Conservation (phyloP, 305 asterid genomes). For the Rubia occidens region DNA sequence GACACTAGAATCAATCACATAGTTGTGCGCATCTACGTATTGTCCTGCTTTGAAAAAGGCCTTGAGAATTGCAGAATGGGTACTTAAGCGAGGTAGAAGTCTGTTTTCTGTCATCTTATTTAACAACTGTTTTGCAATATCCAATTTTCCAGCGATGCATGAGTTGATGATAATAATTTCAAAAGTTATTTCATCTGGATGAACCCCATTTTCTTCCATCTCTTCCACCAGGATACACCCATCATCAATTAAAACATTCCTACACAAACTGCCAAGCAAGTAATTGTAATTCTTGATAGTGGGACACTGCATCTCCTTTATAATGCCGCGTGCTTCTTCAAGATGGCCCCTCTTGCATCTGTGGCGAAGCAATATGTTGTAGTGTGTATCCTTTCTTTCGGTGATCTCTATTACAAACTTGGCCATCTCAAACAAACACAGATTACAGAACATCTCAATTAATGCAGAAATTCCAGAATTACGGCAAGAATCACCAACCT, state of each 20-base stretch:
- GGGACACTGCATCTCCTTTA: slow-evolving; percentile 51
- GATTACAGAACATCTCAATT: slow-evolving; percentile 54
- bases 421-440: slow-evolving; percentile 57
- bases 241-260: slow-evolving; percentile 34
- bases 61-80: slow-evolving; percentile 47
- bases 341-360: slow-evolving; percentile 51
- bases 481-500: slow-evolving; percentile 54
- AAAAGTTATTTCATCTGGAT: slow-evolving; percentile 49
- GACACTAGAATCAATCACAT: slow-evolving; percentile 38
- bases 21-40: slow-evolving; percentile 42
- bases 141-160: slow-evolving; percentile 44
- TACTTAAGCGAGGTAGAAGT: slow-evolving; percentile 44
- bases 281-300: slow-evolving; percentile 45
- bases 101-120: slow-evolving; percentile 38
- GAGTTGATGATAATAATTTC: slow-evolving; percentile 45
- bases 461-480: slow-evolving; percentile 46
- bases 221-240: slow-evolving; percentile 36
- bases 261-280: slow-evolving; percentile 56
- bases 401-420: slow-evolving; percentile 48
- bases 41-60: slow-evolving; percentile 36
- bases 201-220: slow-evolving; percentile 40
- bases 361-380: slow-evolving; percentile 53
- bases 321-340: slow-evolving; percentile 45
- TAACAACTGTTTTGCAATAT: slow-evolving; percentile 35
- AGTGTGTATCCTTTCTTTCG: slow-evolving; percentile 35